Evolutionary conservation across 768 basidiomycete species (phyloP).

Genomic region (Wakefieldia striispora): DNA sequence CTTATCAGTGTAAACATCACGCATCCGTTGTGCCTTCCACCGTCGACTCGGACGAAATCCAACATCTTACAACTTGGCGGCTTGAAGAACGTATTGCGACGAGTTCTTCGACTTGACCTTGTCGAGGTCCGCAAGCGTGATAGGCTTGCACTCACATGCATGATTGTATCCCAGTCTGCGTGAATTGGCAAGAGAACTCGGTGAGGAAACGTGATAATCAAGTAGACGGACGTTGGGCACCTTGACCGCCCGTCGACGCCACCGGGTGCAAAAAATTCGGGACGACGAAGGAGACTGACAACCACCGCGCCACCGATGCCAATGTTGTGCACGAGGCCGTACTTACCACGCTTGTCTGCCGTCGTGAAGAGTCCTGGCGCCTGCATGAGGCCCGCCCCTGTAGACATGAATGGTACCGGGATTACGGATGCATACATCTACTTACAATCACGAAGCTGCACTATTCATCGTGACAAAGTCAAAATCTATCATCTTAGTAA

Average conservation of each 20-base stretch:
- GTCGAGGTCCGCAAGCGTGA: constrained; percentile 64
- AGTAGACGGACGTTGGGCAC: constrained; percentile 23
- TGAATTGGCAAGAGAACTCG: neutral
- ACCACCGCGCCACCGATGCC: constrained; percentile 81
- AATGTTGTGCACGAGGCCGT: constrained; percentile 75
- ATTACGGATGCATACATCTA: neutral
- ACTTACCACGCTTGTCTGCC: constrained; percentile 67
- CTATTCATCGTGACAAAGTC: constrained; percentile 30
- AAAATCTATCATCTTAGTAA: neutral
- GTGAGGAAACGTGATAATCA: neutral
- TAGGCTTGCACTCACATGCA: constrained; percentile 59
- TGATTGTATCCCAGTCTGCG: constrained; percentile 79
- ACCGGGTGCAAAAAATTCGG: constrained; percentile 66
- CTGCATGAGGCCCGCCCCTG: constrained; percentile 70
- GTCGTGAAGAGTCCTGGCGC: constrained; percentile 61
- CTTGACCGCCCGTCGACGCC: constrained; percentile 63
- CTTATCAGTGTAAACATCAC: too few relatives aligned
- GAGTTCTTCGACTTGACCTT: constrained; percentile 71
- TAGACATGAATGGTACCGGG: neutral
- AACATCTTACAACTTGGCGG: constrained; percentile 40
- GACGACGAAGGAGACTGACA: constrained; percentile 69
- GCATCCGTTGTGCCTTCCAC: too few relatives aligned
- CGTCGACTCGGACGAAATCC: too few relatives aligned
- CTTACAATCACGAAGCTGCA: constrained; percentile 70
- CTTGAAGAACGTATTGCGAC: constrained; percentile 43